Conservation (phyloP, 805 yeast species). For the Saccharomycopsis javanensis region DNA sequence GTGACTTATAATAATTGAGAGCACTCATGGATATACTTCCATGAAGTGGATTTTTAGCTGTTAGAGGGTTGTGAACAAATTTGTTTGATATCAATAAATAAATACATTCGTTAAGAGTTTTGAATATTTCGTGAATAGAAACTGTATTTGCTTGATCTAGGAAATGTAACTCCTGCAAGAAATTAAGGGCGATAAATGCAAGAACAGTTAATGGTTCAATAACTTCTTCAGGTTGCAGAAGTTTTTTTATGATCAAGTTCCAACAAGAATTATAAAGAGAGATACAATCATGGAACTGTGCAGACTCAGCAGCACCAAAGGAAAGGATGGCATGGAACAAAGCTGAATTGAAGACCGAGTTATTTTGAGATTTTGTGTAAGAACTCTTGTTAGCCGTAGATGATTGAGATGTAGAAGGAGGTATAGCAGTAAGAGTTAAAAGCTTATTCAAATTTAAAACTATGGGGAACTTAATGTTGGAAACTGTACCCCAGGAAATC, state of each 20-base stretch:
- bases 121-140: slow-evolving; percentile 39
- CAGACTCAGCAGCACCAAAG: slow-evolving; percentile 34
- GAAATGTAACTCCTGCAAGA: slow-evolving; percentile 25
- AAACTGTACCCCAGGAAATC: slow-evolving; percentile 20
- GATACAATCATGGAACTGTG: slow-evolving; percentile 28
- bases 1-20: slow-evolving; percentile 35
- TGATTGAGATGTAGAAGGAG: background rate
- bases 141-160: slow-evolving; percentile 20
- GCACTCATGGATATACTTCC: slow-evolving; percentile 50
- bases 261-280: slow-evolving; percentile 36
- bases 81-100: slow-evolving; percentile 33
- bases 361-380: background rate
- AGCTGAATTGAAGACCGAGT: slow-evolving; percentile 26
- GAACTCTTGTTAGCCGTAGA: background rate
- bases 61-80: slow-evolving; percentile 9
- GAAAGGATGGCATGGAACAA: slow-evolving; percentile 37
- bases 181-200: slow-evolving; percentile 33
- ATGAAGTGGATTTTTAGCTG: slow-evolving; percentile 25
- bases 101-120: slow-evolving; percentile 40
- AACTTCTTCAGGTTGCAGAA: slow-evolving; percentile 28
- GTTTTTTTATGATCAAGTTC: slow-evolving; percentile 28
- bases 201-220: slow-evolving; percentile 38
- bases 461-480: slow-evolving; percentile 20
- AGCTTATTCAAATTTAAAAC: slow-evolving; percentile 18
- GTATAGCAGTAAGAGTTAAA: slow-evolving; percentile 9